Evolutionary conservation across 2,329 filamentous ascomycete genomes (phyloP).

Genomic region (Amphichorda felina): DNA sequence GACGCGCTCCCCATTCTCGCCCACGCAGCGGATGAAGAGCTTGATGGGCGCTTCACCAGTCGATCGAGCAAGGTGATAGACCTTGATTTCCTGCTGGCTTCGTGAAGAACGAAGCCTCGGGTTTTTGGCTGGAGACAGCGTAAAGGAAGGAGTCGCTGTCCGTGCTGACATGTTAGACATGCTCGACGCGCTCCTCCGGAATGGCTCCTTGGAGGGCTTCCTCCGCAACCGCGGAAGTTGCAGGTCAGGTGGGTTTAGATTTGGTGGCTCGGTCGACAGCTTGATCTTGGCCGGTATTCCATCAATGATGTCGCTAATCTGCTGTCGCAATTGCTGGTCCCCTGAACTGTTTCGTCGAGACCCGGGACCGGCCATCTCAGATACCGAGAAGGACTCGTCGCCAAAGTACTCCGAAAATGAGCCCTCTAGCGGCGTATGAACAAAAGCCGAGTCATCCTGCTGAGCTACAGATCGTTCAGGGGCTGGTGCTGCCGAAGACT

Average conservation of each 20-base stretch:
- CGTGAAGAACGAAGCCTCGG: conserved; percentile 33
- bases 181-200: conserved; percentile 36
- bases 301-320: conserved; percentile 68
- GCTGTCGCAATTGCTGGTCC: conserved; percentile 63
- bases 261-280: conserved; percentile 45
- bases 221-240: conserved; percentile 34
- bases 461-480: too few relatives aligned
- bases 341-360: conserved; percentile 23
- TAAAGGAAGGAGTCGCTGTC: conserved; percentile 55
- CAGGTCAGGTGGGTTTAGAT: conserved; percentile 47
- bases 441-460: conserved; percentile 23
- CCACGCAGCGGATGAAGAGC: conserved; percentile 85
- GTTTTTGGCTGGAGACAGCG: conserved; percentile 51
- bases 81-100: conserved; percentile 65
- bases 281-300: conserved; percentile 72
- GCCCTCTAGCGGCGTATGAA: conserved; percentile 28
- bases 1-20: conserved; percentile 79
- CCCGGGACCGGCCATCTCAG: conserved; percentile 12
- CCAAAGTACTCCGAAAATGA: conserved; percentile 31
- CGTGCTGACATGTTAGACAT: conserved; percentile 40
- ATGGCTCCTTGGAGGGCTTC: conserved; percentile 28
- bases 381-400: conserved; percentile 25
- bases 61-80: conserved; percentile 82
- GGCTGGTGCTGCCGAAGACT: conserved; percentile 25
- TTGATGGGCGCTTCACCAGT: conserved; percentile 84